Evolutionary conservation across 352 stramenopile species (phyloP).

Genomic region (Chrysophaeum taylorii): DNA sequence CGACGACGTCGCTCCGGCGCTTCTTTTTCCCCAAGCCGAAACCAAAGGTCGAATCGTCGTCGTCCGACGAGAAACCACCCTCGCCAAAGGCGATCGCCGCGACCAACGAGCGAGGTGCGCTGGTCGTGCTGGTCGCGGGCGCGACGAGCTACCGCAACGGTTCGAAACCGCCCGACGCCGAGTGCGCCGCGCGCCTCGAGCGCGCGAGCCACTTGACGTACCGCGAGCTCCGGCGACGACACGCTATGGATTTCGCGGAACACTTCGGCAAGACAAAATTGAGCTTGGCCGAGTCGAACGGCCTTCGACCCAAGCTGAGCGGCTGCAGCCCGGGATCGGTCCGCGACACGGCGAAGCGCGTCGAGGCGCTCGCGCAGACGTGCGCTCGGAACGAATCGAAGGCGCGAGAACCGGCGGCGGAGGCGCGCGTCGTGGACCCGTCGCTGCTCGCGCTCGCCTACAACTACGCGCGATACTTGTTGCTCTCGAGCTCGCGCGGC

Average conservation of each 20-base stretch:
- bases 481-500: not conserved
- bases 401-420: not conserved
- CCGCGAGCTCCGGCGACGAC: not conserved
- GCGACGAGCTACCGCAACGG: not conserved
- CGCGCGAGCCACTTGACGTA: not conserved
- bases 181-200: not conserved
- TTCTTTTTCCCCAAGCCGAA: no score
- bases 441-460: not conserved
- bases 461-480: not conserved
- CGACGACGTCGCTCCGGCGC: not conserved
- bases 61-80: no score
- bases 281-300: not conserved
- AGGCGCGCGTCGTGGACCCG: not conserved
- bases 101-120: not conserved
- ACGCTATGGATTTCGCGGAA: not conserved
- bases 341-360: not conserved
- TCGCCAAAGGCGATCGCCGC: no score
- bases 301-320: no score
- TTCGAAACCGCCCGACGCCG: not conserved
- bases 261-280: not conserved
- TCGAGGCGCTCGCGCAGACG: not conserved
- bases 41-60: no score
- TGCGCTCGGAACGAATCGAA: not conserved
- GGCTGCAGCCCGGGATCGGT: no score
- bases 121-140: not conserved